Percentiles rank a stretch among this genome's conserved stretches.
phyloP scores from a whole-genome alignment of 306 rosid genomes.

The Mimosa bimucronata region DNA sequence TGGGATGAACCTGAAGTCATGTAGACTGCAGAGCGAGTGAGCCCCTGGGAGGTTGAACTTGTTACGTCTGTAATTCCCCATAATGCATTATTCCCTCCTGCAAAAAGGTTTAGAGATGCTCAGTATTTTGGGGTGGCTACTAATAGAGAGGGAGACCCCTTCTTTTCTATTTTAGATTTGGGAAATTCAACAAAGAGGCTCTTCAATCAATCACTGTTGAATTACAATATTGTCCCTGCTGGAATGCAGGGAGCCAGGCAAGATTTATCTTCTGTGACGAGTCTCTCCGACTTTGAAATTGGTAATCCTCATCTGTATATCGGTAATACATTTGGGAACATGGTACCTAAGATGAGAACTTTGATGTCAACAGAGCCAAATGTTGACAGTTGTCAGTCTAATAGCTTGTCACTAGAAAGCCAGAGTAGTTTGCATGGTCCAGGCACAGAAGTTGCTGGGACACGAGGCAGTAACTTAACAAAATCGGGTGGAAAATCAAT shows the following conservation, averaged over 20 bases:
- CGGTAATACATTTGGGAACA: neutral
- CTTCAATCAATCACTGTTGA: neutral
- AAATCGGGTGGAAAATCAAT: neutral
- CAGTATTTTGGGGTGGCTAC: neutral
- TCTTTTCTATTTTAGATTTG: neutral
- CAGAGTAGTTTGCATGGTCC: neutral
- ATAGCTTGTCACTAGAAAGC: constrained; percentile 10
- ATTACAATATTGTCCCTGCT: constrained; percentile 14
- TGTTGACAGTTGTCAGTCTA: constrained; percentile 5
- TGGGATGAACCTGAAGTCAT: constrained; percentile 72
- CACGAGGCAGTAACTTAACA: neutral
- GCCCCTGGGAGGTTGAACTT: constrained; percentile 72
- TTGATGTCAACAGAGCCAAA: neutral
- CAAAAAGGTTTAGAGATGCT: constrained; percentile 19
- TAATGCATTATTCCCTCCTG: constrained; percentile 40
- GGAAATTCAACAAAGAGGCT: neutral
- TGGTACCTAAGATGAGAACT: constrained; percentile 6
- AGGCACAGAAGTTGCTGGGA: neutral
- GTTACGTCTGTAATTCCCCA: constrained; percentile 39
- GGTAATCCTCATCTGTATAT: neutral
- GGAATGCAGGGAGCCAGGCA: constrained; percentile 34
- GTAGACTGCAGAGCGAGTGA: constrained; percentile 56
- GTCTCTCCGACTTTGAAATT: neutral
- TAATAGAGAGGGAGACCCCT: constrained; percentile 2
- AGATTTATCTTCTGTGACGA: neutral